A percentile compares a stretch with the other conserved stretches of the same genome.
Evolutionary conservation across 2,329 filamentous ascomycete genomes (phyloP).

Genomic region (Ophiocordyceps camponoti-leonardi): DNA sequence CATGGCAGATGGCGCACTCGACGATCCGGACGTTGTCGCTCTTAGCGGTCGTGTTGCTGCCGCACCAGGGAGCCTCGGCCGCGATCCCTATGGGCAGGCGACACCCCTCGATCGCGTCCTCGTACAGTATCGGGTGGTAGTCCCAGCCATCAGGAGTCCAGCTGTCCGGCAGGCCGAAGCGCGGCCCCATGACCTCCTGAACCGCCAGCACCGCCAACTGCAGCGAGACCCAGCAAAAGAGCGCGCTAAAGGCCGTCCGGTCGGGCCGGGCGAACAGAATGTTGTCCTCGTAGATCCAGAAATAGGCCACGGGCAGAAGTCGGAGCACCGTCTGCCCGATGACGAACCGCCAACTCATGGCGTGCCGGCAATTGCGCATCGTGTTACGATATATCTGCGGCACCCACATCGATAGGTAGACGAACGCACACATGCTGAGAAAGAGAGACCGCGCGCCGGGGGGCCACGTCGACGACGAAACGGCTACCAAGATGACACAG

Average conservation of each 20-base stretch:
- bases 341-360: conserved; percentile 83
- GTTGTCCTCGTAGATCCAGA: conserved; percentile 64
- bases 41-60: background rate
- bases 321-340: conserved; percentile 67
- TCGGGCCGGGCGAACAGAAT: conserved; percentile 64
- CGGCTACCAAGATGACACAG: conserved; percentile 37
- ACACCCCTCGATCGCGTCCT: conserved; percentile 65
- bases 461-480: conserved; percentile 45
- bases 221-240: conserved; percentile 65
- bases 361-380: conserved; percentile 78
- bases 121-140: conserved; percentile 78
- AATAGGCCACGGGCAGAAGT: conserved; percentile 67
- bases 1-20: conserved; percentile 91
- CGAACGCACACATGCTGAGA: conserved; percentile 46
- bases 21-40: conserved; percentile 32
- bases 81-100: conserved; percentile 61
- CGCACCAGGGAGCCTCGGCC: conserved; percentile 1
- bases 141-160: conserved; percentile 71
- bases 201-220: conserved; percentile 64
- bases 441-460: conserved; percentile 35
- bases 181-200: conserved; percentile 72
- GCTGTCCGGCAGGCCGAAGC: conserved; percentile 63
- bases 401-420: conserved; percentile 79
- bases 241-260: conserved; percentile 39
- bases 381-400: conserved; percentile 87